Percentiles rank a stretch among this genome's conserved stretches.
Evolutionary conservation across 768 basidiomycete genomes (phyloP).

Genomic region (Leccinum longicurvipes): DNA sequence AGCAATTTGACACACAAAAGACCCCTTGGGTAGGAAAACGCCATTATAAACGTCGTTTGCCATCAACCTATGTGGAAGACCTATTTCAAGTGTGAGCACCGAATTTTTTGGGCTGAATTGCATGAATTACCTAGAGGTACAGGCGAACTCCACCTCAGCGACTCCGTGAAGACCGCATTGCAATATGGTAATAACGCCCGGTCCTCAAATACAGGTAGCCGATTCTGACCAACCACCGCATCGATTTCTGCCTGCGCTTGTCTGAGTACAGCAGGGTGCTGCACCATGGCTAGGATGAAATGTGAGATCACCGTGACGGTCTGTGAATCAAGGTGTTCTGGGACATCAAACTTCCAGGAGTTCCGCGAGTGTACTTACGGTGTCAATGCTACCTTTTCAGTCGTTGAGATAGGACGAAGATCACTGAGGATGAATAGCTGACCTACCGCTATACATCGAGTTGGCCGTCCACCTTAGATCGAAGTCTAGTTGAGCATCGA

Average conservation of each 20-base stretch:
- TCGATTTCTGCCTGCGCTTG: slow-evolving; percentile 70
- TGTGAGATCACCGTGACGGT: slow-evolving; percentile 50
- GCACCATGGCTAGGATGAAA: slow-evolving; percentile 67
- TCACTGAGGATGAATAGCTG: background rate
- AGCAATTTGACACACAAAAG: slow-evolving; percentile 39
- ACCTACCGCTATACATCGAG: slow-evolving; percentile 63
- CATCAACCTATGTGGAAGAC: slow-evolving; percentile 61
- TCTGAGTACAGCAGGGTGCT: slow-evolving; percentile 51
- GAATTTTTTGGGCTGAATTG: background rate
- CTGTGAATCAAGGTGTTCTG: slow-evolving; percentile 26
- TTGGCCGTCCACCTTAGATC: slow-evolving; percentile 83
- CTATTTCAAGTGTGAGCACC: slow-evolving; percentile 29
- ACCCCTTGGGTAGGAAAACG: slow-evolving; percentile 59
- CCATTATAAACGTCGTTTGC: slow-evolving; percentile 64
- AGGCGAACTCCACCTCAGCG: slow-evolving; percentile 52
- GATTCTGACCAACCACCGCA: slow-evolving; percentile 36
- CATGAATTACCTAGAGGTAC: slow-evolving; percentile 52
- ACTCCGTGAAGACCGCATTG: slow-evolving; percentile 54
- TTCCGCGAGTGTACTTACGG: slow-evolving; percentile 36
- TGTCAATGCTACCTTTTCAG: slow-evolving; percentile 52
- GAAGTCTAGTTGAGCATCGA: slow-evolving; percentile 45
- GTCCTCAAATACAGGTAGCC: slow-evolving; percentile 61
- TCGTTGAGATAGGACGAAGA: background rate
- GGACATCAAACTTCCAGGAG: background rate
- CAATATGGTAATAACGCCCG: slow-evolving; percentile 54